These are phyloP conservation scores for Benincasa hispida DNA, from an alignment of 306 rosid species.

Conservation along the genomic window DNA sequence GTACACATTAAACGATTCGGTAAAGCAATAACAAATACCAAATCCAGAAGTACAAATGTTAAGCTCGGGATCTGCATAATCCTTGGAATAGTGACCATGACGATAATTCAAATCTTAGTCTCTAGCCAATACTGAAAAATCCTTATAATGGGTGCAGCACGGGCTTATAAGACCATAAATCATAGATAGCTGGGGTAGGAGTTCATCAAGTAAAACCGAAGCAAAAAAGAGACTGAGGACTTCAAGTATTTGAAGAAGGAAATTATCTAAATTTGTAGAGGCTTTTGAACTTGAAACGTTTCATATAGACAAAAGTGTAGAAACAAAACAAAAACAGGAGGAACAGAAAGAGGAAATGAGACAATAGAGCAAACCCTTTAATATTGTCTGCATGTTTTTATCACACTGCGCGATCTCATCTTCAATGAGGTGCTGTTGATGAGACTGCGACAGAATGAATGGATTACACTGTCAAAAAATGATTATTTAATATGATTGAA, in stretches of 20 bases:
- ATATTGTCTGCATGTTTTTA: slow-evolving; percentile 35
- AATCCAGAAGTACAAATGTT: neutral
- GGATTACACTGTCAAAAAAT: neutral
- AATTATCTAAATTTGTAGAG: neutral
- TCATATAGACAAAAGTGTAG: neutral
- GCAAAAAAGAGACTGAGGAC: neutral
- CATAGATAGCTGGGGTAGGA: neutral
- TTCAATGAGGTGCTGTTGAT: slow-evolving; percentile 47
- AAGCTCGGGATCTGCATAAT: neutral
- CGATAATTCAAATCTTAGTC: neutral
- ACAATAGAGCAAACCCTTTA: slow-evolving; percentile 36
- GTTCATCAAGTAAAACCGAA: neutral
- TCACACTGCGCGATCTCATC: slow-evolving; percentile 58
- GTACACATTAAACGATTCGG: neutral
- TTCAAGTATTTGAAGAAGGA: neutral
- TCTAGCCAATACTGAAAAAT: neutral
- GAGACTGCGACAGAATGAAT: slow-evolving; percentile 40
- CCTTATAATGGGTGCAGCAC: neutral
- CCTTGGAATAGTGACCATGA: neutral
- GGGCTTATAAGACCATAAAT: neutral
- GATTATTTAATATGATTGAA: neutral
- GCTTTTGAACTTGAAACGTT: neutral
- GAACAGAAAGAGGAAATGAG: neutral
- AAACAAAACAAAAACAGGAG: neutral
- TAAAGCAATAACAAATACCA: neutral